phyloP scores from a whole-genome alignment of 2,329 filamentous ascomycete species.

The Penicillium sp. region DNA sequence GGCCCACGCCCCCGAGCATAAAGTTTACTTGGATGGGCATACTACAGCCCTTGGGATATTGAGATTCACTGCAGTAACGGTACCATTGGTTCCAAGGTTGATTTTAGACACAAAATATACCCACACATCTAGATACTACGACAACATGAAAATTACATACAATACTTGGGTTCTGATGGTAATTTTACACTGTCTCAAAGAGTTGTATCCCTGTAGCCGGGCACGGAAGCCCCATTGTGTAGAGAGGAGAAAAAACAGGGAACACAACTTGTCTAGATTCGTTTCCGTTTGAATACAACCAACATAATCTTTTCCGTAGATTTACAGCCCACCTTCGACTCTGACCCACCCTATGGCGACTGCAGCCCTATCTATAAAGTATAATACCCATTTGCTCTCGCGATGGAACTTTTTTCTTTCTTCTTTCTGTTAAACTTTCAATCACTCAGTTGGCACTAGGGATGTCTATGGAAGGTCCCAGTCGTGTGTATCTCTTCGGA shows the following conservation, averaged over 20 bases:
- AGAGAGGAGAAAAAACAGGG: conserved; percentile 9
- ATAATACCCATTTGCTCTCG: conserved; percentile 9
- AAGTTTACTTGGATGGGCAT: background rate
- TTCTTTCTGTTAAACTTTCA: conserved; percentile 10
- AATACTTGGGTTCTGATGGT: conserved; percentile 1
- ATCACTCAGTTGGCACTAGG: conserved; percentile 8
- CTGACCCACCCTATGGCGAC: conserved; percentile 9
- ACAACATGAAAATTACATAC: background rate
- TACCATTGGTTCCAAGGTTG: conserved; percentile 13
- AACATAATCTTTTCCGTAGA: conserved; percentile 3
- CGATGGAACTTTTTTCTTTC: conserved; percentile 1
- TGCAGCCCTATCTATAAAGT: conserved; percentile 20
- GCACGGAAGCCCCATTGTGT: background rate
- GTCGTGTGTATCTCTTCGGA: conserved; percentile 48
- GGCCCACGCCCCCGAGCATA: background rate
- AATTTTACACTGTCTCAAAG: background rate
- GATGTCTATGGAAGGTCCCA: conserved; percentile 32
- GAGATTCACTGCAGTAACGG: conserved; percentile 17
- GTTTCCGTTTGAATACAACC: background rate
- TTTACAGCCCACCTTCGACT: background rate
- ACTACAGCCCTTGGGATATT: background rate
- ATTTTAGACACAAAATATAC: background rate
- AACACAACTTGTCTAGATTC: conserved; percentile 1
- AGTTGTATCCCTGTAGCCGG: background rate
- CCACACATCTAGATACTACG: conserved; percentile 11